Base-by-base conservation (phyloP, 2,329 filamentous ascomycete species). In the Aureobasidium uvarum region DNA sequence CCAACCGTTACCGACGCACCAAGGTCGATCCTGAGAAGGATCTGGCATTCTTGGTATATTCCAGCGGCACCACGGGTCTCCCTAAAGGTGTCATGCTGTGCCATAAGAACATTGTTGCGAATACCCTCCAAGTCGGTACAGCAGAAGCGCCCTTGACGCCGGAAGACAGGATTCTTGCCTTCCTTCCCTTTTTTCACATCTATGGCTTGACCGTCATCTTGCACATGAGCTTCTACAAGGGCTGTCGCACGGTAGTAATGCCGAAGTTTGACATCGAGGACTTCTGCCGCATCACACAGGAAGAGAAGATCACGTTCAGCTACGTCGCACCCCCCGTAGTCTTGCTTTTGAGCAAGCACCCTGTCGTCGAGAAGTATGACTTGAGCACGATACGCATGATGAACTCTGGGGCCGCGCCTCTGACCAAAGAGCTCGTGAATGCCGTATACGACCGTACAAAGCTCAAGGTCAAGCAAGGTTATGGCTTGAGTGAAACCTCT, bases 1-100 rank as follows among this genome's bases (percentile, higher is more conserved):
- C 84, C 0, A 80, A 82, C 2, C 81, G 85, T 69, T 86, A 84
- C 71, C 81, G 85, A 20, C 84, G 84, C 64, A 80, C 86, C 5
- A 86, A 84, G 70, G 77, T 92, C 60, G 81, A 89, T 56, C 85
- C 91, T 0, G 82, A 83, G 58, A 87, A 86, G 66, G 92, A 96
- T 73, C 75, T 95, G 31, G 89, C 91, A 0, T 96, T 95, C 72
- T 77, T 97, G 66, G 91, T 96, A 0, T 97, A 96, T 76, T 92
- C 88, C 58, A 93, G 89, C 8, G 94, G 94, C 8, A 98, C 94
- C 0, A 97, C 94, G 0, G 94, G 94, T 1, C 80, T 92, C 59
- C 93, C 94, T 0, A 98, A 98, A 77, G 94, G 93, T 18, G 94
- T 97, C 16, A 90, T 91, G 85, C 81, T 97, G 38, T 89, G 86